These are phyloP conservation scores for Boehmeria nivea DNA, from an alignment of 306 rosid genomes.

Conservation along the genomic window DNA sequence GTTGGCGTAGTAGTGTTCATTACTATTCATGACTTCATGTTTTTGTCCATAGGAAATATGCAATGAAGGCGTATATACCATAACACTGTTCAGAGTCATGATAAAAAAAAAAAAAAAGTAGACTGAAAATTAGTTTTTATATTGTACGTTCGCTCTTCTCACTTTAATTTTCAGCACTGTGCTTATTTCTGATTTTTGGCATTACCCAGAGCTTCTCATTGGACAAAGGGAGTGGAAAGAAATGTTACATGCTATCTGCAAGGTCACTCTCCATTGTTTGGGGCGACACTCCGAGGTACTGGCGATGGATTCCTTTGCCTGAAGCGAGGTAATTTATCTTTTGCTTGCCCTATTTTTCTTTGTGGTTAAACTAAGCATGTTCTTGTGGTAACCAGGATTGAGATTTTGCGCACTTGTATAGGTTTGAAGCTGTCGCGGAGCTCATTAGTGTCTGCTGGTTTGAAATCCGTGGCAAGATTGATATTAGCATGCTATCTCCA, in stretches of 20 bases:
- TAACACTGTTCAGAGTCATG: no score
- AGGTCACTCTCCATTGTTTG: constrained; percentile 49
- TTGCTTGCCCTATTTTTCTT: not conserved
- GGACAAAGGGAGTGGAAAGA: constrained; percentile 52
- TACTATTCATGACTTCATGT: no score
- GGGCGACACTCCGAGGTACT: constrained; percentile 57
- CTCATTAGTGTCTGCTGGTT: constrained; percentile 64
- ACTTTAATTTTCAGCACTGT: not conserved
- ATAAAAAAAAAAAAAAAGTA: no score
- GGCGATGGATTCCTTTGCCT: constrained; percentile 49
- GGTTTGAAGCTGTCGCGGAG: constrained; percentile 67
- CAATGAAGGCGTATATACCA: no score
- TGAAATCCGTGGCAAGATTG: constrained; percentile 53
- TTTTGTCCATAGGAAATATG: no score
- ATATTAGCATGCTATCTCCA: constrained; percentile 36
- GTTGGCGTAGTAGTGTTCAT: no score
- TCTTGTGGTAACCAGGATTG: not conserved
- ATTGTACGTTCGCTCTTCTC: no score
- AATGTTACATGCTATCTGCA: constrained; percentile 65
- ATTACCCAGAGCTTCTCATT: constrained; percentile 51
- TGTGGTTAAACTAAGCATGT: not conserved
- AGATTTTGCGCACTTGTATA: constrained; percentile 2
- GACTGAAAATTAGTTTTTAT: no score
- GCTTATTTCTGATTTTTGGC: not conserved
- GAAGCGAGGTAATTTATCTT: constrained; percentile 36